Percentiles rank a stretch among this genome's conserved stretches.
Conservation (phyloP, 306 rosid genomes). For the Acacia confusa region DNA sequence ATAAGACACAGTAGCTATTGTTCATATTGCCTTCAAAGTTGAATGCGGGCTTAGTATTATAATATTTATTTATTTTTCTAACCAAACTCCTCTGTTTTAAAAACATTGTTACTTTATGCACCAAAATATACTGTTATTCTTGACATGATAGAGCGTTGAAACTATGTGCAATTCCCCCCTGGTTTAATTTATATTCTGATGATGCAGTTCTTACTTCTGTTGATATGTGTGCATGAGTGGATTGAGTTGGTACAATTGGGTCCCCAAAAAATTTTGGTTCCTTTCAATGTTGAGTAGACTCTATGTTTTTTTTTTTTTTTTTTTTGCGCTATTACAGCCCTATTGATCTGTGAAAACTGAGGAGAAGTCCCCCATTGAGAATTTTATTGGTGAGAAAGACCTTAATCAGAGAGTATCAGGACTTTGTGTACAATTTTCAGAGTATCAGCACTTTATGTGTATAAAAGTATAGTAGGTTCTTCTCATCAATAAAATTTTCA, state of each 20-base stretch:
- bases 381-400: too few species aligned
- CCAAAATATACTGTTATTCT: neutral
- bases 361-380: too few species aligned
- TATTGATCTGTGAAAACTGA: neutral
- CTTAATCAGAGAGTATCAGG: too few species aligned
- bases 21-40: neutral
- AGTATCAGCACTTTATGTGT: too few species aligned
- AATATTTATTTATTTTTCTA: neutral
- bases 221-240: conserved; percentile 7
- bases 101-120: neutral
- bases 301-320: too few species aligned
- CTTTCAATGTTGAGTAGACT: neutral
- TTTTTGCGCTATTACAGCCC: neutral
- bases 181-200: conserved; percentile 8
- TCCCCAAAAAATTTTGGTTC: conserved; percentile 7
- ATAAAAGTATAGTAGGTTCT: too few species aligned
- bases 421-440: too few species aligned
- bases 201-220: neutral
- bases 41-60: neutral
- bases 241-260: neutral
- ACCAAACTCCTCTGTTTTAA: neutral
- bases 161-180: neutral
- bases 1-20: neutral
- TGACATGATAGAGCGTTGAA: neutral
- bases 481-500: too few species aligned